These are phyloP conservation scores for Coemansia sp. DNA, from an alignment of 192 early-diverging fungal species.

Conservation along the genomic window DNA sequence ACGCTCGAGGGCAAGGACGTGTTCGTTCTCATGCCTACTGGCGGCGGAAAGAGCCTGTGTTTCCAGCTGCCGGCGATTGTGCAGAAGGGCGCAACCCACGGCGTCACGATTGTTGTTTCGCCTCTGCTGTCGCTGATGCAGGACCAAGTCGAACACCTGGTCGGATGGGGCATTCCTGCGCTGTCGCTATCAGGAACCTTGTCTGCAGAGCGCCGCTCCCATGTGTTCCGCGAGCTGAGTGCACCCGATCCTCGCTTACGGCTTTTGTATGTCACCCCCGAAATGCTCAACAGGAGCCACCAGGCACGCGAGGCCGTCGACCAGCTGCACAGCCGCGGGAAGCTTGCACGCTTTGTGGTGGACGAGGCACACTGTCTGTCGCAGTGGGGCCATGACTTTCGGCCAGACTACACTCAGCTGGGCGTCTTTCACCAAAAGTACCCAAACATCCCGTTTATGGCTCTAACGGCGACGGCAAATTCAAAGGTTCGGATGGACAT, in stretches of 20 bases:
- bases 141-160: conserved; percentile 85
- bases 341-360: conserved; percentile 85
- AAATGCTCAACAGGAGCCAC: conserved; percentile 69
- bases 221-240: conserved; percentile 61
- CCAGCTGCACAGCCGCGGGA: conserved; percentile 58
- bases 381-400: conserved; percentile 98
- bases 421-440: conserved; percentile 65
- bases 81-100: conserved; percentile 61
- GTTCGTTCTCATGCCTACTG: conserved; percentile 98
- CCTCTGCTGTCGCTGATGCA: conserved; percentile 95
- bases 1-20: conserved; percentile 78
- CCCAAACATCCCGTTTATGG: conserved; percentile 84
- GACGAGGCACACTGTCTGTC: conserved; percentile 97
- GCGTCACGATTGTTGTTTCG: conserved; percentile 87
- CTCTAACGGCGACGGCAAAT: conserved; percentile 94
- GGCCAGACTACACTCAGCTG: conserved; percentile 85
- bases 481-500: conserved; percentile 84
- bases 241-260: conserved; percentile 53
- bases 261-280: conserved; percentile 88
- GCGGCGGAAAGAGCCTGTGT: conserved; percentile 94
- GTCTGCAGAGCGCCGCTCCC: conserved; percentile 50
- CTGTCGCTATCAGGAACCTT: conserved; percentile 65
- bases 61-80: conserved; percentile 88
- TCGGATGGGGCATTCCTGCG: conserved; percentile 60
- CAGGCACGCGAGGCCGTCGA: conserved; percentile 60